Base-by-base conservation (phyloP, 306 rosid genomes). In the Quercus agrifolia region DNA sequence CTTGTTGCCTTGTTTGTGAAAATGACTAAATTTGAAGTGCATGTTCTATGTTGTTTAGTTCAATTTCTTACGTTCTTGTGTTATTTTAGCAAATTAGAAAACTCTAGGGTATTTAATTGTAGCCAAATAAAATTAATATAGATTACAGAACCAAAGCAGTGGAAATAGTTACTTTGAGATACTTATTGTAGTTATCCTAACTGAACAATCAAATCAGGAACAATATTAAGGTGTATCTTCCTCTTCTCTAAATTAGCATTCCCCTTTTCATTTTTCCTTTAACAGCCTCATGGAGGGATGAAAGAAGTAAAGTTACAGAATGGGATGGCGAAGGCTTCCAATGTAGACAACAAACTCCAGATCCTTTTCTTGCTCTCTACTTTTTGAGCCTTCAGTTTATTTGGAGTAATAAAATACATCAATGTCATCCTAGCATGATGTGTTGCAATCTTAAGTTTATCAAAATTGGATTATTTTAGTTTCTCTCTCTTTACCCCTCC, bases 51-150 rank as follows among this genome's bases (percentile, higher is more conserved):
- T 25, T 56, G 23, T 76, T 76, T 57, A 28, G 80, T 73, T 79
- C 75, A 56, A 25, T 81, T 20, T 63, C 62, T 51, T 79, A 31
- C 73, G 74, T 49, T 79, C 66, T 78, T 73, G 69, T 58, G 55
- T 64, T 81, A 35, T 74, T 49, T 28, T 74, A 27, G 61, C 59
- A 73, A 76, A 31, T 28, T 15, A 73, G 74, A 70, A 46, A 20
- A 41, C 31, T 70, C 10, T 28, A 1, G 13, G 30, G 20, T 20
- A 46, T 41, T 70, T 64, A 6, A 64, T 9, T 38, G 13, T 38
- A 44, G 56, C 12, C 33, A 5, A 23, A n/a, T 5, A 2, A 15
- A 70, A 70, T 21, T 70, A 10, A 14, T 64, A 64, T 30, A 8
- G 8, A 6, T 17, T 64, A 30, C 70, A 15, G 41, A 49, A 12